phyloP scores from a whole-genome alignment of 306 rosid species.

The Prunus padus region DNA sequence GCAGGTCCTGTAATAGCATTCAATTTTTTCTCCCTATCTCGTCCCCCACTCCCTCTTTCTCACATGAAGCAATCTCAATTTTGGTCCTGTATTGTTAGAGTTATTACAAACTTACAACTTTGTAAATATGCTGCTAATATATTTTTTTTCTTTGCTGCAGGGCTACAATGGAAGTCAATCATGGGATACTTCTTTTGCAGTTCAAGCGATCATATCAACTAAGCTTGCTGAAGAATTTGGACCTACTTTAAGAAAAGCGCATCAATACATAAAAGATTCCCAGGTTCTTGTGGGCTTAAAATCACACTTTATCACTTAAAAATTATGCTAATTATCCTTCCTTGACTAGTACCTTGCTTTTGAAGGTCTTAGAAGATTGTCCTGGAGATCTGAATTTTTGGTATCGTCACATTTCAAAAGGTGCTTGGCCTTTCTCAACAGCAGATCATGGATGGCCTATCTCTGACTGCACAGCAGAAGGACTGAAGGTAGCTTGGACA shows the following conservation, averaged over 20 bases:
- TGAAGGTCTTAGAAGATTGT: slow-evolving; percentile 58
- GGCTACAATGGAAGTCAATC: slow-evolving; percentile 87
- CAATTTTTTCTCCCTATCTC: not conserved
- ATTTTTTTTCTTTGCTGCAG: slow-evolving; percentile 36
- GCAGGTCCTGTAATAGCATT: slow-evolving; percentile 49
- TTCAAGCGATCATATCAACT: slow-evolving; percentile 71
- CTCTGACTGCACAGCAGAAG: slow-evolving; percentile 97
- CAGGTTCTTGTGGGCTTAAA: slow-evolving; percentile 37
- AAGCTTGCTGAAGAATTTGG: slow-evolving; percentile 56
- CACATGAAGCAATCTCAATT: not conserved
- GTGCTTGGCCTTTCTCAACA: slow-evolving; percentile 86
- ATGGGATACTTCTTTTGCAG: slow-evolving; percentile 78
- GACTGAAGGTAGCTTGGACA: slow-evolving; percentile 55
- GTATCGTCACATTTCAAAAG: slow-evolving; percentile 42
- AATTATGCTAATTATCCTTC: not conserved
- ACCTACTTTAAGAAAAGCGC: slow-evolving; percentile 60
- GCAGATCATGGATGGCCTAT: slow-evolving; percentile 97
- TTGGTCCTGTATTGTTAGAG: not conserved
- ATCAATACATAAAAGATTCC: slow-evolving; percentile 47
- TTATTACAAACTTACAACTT: not conserved
- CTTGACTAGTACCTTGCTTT: slow-evolving; percentile 3
- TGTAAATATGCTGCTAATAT: not conserved
- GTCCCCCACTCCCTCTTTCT: not conserved
- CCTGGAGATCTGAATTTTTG: slow-evolving; percentile 62
- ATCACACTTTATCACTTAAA: not conserved